A percentile compares a stretch with the other conserved stretches of the same genome.
Conservation (phyloP, 1,284 basidiomycete genomes). For the Moesziomyces globuligerus region DNA sequence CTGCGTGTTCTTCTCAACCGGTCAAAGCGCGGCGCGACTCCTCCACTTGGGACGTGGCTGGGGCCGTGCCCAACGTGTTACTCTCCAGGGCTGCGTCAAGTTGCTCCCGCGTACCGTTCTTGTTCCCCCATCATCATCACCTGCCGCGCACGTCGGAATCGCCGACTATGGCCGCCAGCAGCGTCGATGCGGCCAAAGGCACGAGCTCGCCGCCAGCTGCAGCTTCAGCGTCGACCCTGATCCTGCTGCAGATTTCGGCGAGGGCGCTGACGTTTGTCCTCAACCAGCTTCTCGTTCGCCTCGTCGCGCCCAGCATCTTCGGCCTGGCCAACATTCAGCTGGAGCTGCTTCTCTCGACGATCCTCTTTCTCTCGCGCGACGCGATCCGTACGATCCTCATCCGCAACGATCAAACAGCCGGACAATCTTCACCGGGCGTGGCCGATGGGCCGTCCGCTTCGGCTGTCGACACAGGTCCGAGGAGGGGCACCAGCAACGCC, state of each 20-base stretch:
- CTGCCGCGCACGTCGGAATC: too few species aligned
- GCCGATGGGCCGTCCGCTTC: too few species aligned
- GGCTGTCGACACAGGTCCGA: neutral
- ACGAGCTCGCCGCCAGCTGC: neutral
- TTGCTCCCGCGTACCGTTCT: too few species aligned
- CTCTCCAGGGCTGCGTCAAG: too few species aligned
- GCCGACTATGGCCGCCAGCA: neutral
- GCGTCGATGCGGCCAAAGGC: neutral
- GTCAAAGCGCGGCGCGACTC: too few species aligned
- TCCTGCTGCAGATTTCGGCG: conserved; percentile 85
- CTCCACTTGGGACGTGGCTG: too few species aligned
- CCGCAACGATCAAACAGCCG: conserved; percentile 19
- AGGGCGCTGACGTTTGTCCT: conserved; percentile 85
- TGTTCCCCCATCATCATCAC: too few species aligned
- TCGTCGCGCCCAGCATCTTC: conserved; percentile 85
- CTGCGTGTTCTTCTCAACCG: neutral
- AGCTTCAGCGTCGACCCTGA: conserved; percentile 77
- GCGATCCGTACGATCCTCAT: conserved; percentile 72
- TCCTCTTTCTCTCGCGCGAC: conserved; percentile 90
- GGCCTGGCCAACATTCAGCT: conserved; percentile 87
- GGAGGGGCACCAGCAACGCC: conserved; percentile 14
- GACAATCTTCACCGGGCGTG: neutral
- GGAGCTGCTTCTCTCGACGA: conserved; percentile 84
- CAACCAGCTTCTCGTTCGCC: conserved; percentile 85
- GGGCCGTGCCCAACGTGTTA: too few species aligned